These are phyloP conservation scores for Sonneratia caseolaris DNA, from an alignment of 345 rosid genomes.

Conservation along the genomic window DNA sequence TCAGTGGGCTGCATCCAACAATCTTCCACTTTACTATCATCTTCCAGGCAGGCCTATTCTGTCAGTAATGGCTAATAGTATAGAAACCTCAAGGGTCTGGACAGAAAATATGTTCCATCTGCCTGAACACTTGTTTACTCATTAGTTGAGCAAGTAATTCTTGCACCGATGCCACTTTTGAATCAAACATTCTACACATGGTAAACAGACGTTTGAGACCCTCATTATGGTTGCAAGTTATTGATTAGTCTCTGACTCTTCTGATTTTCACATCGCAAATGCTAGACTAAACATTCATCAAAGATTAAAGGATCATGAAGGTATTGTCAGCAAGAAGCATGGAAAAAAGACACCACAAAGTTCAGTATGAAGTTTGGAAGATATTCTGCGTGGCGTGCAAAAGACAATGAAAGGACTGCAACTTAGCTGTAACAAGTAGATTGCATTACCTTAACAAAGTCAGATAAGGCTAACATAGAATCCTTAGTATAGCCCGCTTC, in stretches of 20 bases:
- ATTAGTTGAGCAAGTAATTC: neutral
- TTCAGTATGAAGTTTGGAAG: neutral
- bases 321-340: neutral
- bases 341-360: neutral
- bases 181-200: neutral
- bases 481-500: constrained; percentile 68
- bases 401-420: neutral
- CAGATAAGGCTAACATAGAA: constrained; percentile 40
- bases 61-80: neutral
- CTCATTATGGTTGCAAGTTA: neutral
- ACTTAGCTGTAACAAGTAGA: neutral
- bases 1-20: neutral
- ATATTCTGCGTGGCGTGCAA: neutral
- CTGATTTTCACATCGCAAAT: neutral
- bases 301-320: neutral
- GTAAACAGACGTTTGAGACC: neutral
- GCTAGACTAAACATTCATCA: neutral
- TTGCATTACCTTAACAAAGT: constrained; percentile 55
- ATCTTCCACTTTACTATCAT: neutral
- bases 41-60: neutral
- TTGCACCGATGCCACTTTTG: neutral
- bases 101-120: neutral
- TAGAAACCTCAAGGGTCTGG: neutral
- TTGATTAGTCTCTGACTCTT: neutral
- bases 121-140: neutral